Evolutionary conservation across 495 filamentous ascomycete genomes (phyloP), one percentile per base, ranked within the genome.

Genomic region (Amniculicola lignicola): DNA sequence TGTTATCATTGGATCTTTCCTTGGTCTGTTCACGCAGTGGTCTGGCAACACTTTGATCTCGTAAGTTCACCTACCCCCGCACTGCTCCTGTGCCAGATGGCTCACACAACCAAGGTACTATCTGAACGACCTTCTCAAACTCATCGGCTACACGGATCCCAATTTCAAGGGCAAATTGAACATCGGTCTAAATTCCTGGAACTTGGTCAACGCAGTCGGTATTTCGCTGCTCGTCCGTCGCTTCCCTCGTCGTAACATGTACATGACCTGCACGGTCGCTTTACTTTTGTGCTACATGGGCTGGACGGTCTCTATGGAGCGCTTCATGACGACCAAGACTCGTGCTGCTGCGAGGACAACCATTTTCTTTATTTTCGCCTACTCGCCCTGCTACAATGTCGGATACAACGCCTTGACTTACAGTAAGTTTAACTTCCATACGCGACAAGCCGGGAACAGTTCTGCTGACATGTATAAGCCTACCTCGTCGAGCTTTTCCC

Each of bases 71-170:
- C 21, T 4, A 16, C 18, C 44, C 23, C 41, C 38, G 24, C 19
- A 11, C 4, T 5, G 19, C 19, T 29, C 4, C n/a, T 19, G 14
- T 33, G 1, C 6, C 18, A n/a, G n/a, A n/a, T n/a, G n/a, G 28
- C 16, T 47, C 23, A 55, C 40, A 42, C 48, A 61, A 60, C 16
- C 40, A 53, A 75, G 75, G 52, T 54, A 49, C 37, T 68, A 66
- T 44, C 59, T 59, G 16, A 59, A 48, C 40, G 27, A 58, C 12
- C 51, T 68, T 39, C 51, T 68, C 21, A 23, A 51, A 0, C 61
- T 55, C 22, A 62, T 66, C 40, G 63, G 63, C 21, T 63, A 61
- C 63, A 68, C 55, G 2, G 56, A 46, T 16, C 36, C 29, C 22
- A 38, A 24, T 9, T 33, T 45, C 3, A 62, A 66, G 44, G 47